Percentiles rank a stretch among this genome's conserved stretches.
phyloP scores from a whole-genome alignment of 441 rosid species.

The Corymbia citriodora region DNA sequence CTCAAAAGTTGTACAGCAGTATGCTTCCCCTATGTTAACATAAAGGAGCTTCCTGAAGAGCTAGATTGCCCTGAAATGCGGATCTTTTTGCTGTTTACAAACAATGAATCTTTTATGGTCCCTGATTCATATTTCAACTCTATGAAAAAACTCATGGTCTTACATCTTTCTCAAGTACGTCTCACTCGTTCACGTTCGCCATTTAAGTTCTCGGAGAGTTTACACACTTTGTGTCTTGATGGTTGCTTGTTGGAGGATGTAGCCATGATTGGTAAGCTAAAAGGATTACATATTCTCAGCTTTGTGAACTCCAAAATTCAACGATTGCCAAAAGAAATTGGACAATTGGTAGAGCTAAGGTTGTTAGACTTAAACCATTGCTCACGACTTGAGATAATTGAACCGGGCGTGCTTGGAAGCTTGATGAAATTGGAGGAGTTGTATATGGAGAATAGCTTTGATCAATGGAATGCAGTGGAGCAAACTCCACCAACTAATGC shows the following conservation, averaged over 20 bases:
- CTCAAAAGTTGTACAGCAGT: rapidly evolving
- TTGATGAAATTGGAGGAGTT: background rate
- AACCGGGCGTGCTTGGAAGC: background rate
- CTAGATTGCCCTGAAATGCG: rapidly evolving
- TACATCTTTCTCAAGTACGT: rapidly evolving
- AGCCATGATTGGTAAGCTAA: background rate
- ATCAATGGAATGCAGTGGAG: background rate
- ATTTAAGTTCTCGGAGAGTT: rapidly evolving
- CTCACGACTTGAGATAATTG: rapidly evolving
- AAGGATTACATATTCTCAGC: background rate
- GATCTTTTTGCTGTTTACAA: background rate
- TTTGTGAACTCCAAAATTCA: rapidly evolving
- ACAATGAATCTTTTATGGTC: background rate
- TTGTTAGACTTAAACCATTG: rapidly evolving
- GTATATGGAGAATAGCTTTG: background rate
- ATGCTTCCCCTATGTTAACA: background rate
- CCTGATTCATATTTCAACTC: background rate
- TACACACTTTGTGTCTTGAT: background rate
- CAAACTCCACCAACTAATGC: too few relatives aligned
- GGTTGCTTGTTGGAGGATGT: rapidly evolving
- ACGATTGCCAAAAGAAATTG: background rate
- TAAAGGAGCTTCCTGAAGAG: rapidly evolving
- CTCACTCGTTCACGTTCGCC: rapidly evolving
- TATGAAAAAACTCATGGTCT: background rate
- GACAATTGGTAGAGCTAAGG: rapidly evolving